A percentile compares a stretch with the other conserved stretches of the same genome.
phyloP scores from a whole-genome alignment of 208 protist species.

The Spongospora subterranea region DNA sequence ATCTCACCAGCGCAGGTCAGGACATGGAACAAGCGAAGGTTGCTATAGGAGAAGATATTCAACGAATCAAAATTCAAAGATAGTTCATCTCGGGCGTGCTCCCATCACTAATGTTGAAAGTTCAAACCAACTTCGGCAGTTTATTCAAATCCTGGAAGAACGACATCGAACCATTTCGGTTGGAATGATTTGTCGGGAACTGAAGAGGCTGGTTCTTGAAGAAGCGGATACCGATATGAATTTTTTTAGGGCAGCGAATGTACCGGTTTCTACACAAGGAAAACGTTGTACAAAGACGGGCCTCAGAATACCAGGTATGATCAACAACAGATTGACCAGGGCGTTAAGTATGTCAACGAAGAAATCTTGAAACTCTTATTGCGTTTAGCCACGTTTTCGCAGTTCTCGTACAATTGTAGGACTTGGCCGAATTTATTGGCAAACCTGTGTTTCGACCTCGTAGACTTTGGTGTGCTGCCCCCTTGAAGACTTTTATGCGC shows the following conservation, averaged over 20 bases:
- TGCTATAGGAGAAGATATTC: too few species aligned
- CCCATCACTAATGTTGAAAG: too few species aligned
- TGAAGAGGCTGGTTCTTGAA: background rate
- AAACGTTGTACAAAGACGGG: background rate
- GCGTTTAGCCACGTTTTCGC: background rate
- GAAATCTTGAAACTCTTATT: background rate
- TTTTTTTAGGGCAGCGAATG: background rate
- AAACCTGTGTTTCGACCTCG: too few species aligned
- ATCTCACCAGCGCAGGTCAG: too few species aligned
- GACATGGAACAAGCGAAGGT: too few species aligned
- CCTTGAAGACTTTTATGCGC: too few species aligned
- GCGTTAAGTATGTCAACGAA: background rate
- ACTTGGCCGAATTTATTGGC: slow-evolving; percentile 1
- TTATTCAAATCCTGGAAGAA: background rate
- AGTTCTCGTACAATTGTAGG: background rate
- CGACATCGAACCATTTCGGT: background rate
- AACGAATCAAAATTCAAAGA: too few species aligned
- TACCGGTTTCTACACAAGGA: background rate
- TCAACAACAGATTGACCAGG: background rate
- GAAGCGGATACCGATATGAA: background rate
- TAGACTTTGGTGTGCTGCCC: too few species aligned
- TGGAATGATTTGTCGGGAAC: background rate
- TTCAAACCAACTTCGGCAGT: too few species aligned
- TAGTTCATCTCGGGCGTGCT: too few species aligned
- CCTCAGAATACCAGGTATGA: background rate